Base-by-base conservation (phyloP, 140 eudicot genomes). In the Stevia rebaudiana region DNA sequence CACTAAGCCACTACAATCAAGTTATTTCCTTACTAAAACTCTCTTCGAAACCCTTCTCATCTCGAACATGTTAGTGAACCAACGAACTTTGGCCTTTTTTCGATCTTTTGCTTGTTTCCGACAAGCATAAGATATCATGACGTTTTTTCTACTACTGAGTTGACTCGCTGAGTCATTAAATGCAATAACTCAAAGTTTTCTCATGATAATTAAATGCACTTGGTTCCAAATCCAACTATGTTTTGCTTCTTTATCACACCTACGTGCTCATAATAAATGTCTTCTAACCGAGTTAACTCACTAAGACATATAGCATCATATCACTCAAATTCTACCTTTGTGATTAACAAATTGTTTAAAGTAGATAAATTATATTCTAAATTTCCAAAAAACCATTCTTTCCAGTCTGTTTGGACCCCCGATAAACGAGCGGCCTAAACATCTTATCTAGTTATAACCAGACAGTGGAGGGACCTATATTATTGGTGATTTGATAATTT, bases 391-490 rank as follows among this genome's bases (percentile, higher is more conserved):
- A 39, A 40, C 47, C 13, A 15, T 12, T 41, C 62, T 58, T 57
- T 66, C 61, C 63, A 56, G 47, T 74, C 68, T 65, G 68, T 66
- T 65, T 8, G 63, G 74, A 65, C 69, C 77, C 54, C 56, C 71
- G 70, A 44, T 17, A 48, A 41, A 66, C 25, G 13, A 33, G 65
- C 42, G 21, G 71, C 57, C 58, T 42, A 24, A 67, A 55, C 68
- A 74, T 74, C 78, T 74, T 66, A 73, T 74, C 73, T 66, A 51
- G 54, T 74, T 65, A 46, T 65, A 73, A 43, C 62, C 39, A 57
- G 69, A 66, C 79, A 74, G 17, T 56, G 48, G 69, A 65, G 74
- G 79, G 79, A 19, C 63, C 73, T 44, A 65, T 66, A 19, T 22
- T 24, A 51, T 25, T 62, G 64, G 17, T 72, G 77, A 74, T 74